Evolutionary conservation across 345 rosid species (phyloP), one percentile per base, ranked within the genome.

Genomic region (Eucalyptus viminalis): DNA sequence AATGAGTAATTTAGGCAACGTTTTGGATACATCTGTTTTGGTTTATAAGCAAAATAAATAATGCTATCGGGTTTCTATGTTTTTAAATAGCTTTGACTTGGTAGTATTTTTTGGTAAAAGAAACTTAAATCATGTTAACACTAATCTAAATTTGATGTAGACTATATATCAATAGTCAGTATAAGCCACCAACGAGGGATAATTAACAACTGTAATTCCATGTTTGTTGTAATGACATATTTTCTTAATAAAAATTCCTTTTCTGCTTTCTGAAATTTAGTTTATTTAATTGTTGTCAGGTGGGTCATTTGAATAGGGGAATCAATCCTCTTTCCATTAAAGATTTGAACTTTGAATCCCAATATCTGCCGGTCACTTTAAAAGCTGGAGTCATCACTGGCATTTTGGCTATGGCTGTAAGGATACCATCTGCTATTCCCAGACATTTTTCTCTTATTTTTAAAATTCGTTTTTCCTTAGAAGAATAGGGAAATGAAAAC

Each of bases 251-350:
- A 1, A 45, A n/a, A 34, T 86, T n/a, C 9, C 3, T 86, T 86
- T n/a, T 3, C 17, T 1, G 25, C 34, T 54, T 87, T 87, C 72
- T 87, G 69, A 56, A 58, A 51, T 81, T 29, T 17, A 19, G n/a
- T 89, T 86, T 44, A 24, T 40, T 53, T 60, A 27, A 40, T 87
- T 34, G 8, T 11, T 83, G 9, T 90, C 90, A 97, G 99, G 99
- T 97, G 80, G 99, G 99, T 34, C 86, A 93, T 16, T 92, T 97
- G 92, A 94, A 93, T 86, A 96, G 87, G 91, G 99, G 99, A 45
- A 49, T 97, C 80, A 97, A 95, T 87, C 99, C 99, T 87, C 89
- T 88, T 24, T 95, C 99, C 62, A 87, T 96, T 50, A 80, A 94
- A 5, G 6, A 69, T 62, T 91, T 97, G 90, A 96, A 89, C 92